phyloP scores from a whole-genome alignment of 2,329 filamentous ascomycete species.

The Ophiostoma ips region DNA sequence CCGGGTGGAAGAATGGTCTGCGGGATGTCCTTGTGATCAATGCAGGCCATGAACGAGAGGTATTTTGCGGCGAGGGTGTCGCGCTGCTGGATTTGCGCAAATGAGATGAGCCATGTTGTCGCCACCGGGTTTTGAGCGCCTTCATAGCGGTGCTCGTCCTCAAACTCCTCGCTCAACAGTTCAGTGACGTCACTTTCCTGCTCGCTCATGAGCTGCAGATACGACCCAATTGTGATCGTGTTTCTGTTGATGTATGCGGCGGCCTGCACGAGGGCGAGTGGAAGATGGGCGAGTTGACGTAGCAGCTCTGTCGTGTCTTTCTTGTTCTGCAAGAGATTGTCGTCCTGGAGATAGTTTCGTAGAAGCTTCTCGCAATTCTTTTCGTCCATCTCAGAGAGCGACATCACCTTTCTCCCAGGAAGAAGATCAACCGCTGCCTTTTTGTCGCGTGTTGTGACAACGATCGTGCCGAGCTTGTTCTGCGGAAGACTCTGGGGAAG shows the following conservation, averaged over 20 bases:
- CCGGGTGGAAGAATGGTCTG: constrained; percentile 14
- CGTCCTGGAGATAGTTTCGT: constrained; percentile 9
- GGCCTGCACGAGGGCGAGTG: constrained; percentile 12
- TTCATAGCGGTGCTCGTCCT: constrained; percentile 6
- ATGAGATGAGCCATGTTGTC: constrained; percentile 13
- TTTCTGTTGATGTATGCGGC: constrained; percentile 9
- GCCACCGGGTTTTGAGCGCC: constrained; percentile 9
- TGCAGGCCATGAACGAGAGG: constrained; percentile 19
- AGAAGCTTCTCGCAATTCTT: constrained; percentile 13
- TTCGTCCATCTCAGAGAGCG: not conserved
- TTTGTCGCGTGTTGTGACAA: constrained; percentile 3
- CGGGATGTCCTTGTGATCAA: constrained; percentile 20
- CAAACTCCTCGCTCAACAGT: constrained; percentile 6
- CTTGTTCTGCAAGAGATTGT: not conserved
- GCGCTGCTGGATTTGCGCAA: constrained; percentile 10
- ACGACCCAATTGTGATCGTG: not conserved
- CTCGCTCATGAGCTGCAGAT: not conserved
- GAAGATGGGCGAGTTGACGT: constrained; percentile 4
- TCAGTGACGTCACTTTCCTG: not conserved
- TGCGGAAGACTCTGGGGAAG: not conserved
- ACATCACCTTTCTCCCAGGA: not conserved
- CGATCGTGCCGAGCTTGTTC: not conserved
- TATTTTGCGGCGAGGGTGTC: constrained; percentile 17
- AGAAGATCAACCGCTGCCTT: not conserved
- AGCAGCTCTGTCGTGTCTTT: not conserved